Base-by-base conservation (phyloP, 2,329 filamentous ascomycete species). In the Alternaria rosae region DNA sequence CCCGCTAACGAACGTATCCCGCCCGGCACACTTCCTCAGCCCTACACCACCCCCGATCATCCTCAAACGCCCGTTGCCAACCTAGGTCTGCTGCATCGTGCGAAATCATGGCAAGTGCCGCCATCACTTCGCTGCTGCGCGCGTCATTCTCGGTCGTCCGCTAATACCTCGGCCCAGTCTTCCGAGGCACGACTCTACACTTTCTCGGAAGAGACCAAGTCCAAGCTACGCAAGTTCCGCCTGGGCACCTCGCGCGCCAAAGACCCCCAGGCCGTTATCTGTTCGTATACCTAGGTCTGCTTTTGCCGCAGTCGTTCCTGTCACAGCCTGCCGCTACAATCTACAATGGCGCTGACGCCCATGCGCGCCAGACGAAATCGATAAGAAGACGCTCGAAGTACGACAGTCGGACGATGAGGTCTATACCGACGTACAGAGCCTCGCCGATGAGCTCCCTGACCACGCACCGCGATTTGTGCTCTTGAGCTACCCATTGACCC, bases 181-280 rank as follows among this genome's bases (percentile, higher is more conserved):
- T 96, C 94, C 76, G 94, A 97, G 85, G 89, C 93, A 65, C 87
- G 93, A 71, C 87, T 98, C 66, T 98, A 97, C 83, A 92, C 92
- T 62, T 97, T 98, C 87, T 96, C 93, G 30, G 87, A 89, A 67
- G 92, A 95, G 82, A 97, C 93, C 47, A 95, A 91, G 82, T 89
- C 93, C 69, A 90, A 94, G 76, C 88, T 99, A 69, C 91, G 92
- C 80, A 98, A 97, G 82, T 99, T 99, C 83, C 92, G 95, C 53
- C 86, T 99, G 26, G 89, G 91, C 25, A 98, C 95, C 3, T 97
- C 94, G 32, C 86, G 95, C 68, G 89, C 93, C 54, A 94, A 91
- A 77, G 89, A 91, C 48, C 91, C 94, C 0, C 93, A 97, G 83
- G 95, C 94, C 64, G 89, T 96, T 65, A 97, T 99, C 71, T 98